Evolutionary conservation across 805 yeast genomes (phyloP), one percentile per base, ranked within the genome.

Genomic region (Schwanniomyces pseudopolymorphus): DNA sequence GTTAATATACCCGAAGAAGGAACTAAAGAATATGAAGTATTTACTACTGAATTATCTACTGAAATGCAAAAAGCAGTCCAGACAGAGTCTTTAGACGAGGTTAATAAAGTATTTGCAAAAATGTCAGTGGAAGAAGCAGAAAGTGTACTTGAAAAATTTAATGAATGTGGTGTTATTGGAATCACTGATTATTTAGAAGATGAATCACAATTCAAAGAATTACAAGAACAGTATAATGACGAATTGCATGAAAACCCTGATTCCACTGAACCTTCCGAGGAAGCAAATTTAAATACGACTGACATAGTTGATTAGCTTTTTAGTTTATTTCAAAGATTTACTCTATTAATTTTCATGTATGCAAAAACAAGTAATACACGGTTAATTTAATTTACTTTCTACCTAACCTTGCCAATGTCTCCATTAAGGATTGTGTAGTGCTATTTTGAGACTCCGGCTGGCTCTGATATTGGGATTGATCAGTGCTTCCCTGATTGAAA

Each of bases 71-170:
- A 63, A 8, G 99, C 99, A 0, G 74, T 92, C n/a, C 72, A 75
- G 58, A 79, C 94, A 0, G 79, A 78, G 33, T 74, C 80, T 6
- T 73, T 92, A 45, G 96, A 88, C 53, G 84, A 79, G 50, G 89
- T 92, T 46, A 92, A 92, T 69, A 77, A 81, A 54, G 92, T 88
- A 1, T 88, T 92, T 63, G 92, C 85, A 1, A 71, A 74, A 6
- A 77, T 87, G 77, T 74, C 81, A 19, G 72, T 91, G 3, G 86
- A 77, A 9, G 91, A 88, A 33, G 97, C 97, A 5, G 98, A 92
- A 62, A 63, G 68, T 7, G 75, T 87, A 6, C 77, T 92, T 54
- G 91, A 84, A 50, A 63, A 81, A 42, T 84, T 92, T 59, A 85
- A 89, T 55, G 81, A 84, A 57, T 85, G 90, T 58, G 90, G 88